phyloP scores from a whole-genome alignment of 2,329 filamentous ascomycete genomes.

The Fusarium sambucinum region DNA sequence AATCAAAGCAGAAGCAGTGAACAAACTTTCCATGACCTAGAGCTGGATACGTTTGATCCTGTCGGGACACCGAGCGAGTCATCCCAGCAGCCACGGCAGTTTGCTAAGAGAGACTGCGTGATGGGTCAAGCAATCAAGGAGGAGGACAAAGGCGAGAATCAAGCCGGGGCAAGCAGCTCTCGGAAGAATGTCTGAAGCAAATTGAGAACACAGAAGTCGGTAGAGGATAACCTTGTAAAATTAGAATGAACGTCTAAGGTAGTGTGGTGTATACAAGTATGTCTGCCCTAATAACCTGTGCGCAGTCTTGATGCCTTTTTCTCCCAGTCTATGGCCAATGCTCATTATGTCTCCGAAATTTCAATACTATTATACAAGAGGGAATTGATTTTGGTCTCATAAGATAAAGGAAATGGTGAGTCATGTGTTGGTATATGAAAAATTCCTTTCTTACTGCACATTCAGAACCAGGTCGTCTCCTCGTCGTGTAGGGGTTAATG shows the following conservation, averaged over 20 bases:
- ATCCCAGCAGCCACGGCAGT: constrained; percentile 29
- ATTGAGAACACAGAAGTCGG: neutral
- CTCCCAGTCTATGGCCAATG: constrained; percentile 40
- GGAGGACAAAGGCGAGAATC: constrained; percentile 48
- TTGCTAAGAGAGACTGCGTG: constrained; percentile 53
- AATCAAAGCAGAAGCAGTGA: constrained; percentile 50
- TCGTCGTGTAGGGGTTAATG: constrained; percentile 73
- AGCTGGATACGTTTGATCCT: constrained; percentile 48
- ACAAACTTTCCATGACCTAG: constrained; percentile 47
- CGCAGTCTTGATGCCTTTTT: constrained; percentile 22
- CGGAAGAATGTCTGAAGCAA: constrained; percentile 3
- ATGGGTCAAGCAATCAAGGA: constrained; percentile 55
- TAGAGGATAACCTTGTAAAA: constrained; percentile 24
- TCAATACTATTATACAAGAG: constrained; percentile 44
- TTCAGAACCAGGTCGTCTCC: constrained; percentile 74
- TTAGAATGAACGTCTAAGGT: constrained; percentile 42
- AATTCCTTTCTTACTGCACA: constrained; percentile 57
- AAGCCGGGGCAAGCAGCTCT: constrained; percentile 14
- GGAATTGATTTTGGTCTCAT: constrained; percentile 21
- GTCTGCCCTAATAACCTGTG: constrained; percentile 21
- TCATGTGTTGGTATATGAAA: constrained; percentile 11
- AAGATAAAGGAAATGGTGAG: constrained; percentile 18
- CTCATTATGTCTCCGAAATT: constrained; percentile 39
- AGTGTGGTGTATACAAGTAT: constrained; percentile 45
- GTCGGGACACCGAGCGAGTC: constrained; percentile 22